Evolutionary conservation across 2,329 filamentous ascomycete species (phyloP).

Genomic region (Leptographium radiaticola): DNA sequence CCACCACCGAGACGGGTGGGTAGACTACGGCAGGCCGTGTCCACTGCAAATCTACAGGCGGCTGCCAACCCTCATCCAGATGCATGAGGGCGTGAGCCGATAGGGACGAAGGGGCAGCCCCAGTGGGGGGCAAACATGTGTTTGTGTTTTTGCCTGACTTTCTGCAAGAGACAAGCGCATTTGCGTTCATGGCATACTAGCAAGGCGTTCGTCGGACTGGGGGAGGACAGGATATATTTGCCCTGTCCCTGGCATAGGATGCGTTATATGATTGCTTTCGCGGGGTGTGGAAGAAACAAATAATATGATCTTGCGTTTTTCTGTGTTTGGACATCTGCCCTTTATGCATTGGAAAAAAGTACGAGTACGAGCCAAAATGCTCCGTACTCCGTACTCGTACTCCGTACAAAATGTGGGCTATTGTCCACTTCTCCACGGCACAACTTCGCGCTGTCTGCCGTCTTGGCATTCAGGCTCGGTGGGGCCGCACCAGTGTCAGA

Average conservation of each 20-base stretch:
- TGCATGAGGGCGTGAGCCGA: no score
- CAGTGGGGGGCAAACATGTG: background rate
- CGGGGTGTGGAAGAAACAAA: background rate
- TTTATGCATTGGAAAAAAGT: no score
- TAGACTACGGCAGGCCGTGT: conserved; percentile 9
- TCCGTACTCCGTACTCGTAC: no score
- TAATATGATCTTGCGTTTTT: no score
- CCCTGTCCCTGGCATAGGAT: background rate
- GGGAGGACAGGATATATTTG: background rate
- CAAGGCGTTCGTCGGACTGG: background rate
- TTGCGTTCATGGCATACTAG: background rate
- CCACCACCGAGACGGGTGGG: conserved; percentile 12
- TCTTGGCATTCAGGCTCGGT: no score
- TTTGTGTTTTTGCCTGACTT: background rate
- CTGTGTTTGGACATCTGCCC: no score
- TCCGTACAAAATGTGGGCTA: no score
- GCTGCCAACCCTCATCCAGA: background rate
- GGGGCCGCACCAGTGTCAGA: no score
- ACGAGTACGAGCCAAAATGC: no score
- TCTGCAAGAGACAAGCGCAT: background rate
- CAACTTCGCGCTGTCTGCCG: no score
- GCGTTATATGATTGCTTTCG: background rate
- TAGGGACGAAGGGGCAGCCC: background rate
- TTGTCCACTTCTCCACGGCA: no score
- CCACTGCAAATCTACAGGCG: conserved; percentile 9